Conservation (phyloP, 2,329 filamentous ascomycete species). For the Colletotrichum sp. region DNA sequence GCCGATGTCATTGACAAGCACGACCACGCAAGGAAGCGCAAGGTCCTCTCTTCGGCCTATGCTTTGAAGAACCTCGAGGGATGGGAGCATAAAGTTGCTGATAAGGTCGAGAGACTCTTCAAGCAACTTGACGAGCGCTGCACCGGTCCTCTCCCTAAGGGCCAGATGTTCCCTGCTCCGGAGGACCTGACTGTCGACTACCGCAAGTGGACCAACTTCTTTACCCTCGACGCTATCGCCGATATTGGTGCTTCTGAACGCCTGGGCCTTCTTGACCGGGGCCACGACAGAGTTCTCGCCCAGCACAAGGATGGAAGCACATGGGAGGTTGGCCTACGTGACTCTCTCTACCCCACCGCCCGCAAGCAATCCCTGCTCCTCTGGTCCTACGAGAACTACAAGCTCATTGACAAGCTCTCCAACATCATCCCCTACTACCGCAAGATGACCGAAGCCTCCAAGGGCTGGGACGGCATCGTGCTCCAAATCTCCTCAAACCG, state of each 20-base stretch:
- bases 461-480: slow-evolving; percentile 53
- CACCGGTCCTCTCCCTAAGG: slow-evolving; percentile 38
- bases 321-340: slow-evolving; percentile 51
- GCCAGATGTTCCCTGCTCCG: slow-evolving; percentile 26
- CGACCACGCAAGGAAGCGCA: slow-evolving; percentile 57
- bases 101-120: slow-evolving; percentile 52
- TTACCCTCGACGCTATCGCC: slow-evolving; percentile 61
- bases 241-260: slow-evolving; percentile 58
- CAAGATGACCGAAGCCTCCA: slow-evolving; percentile 40
- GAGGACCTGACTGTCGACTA: slow-evolving; percentile 54
- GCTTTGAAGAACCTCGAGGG: slow-evolving; percentile 58
- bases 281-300: slow-evolving; percentile 47
- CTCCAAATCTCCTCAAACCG: not conserved
- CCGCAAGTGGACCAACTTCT: slow-evolving; percentile 58
- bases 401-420: slow-evolving; percentile 48
- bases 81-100: slow-evolving; percentile 60
- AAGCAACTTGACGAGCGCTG: slow-evolving; percentile 46
- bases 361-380: slow-evolving; percentile 54
- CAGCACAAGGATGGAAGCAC: slow-evolving; percentile 49
- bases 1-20: slow-evolving; percentile 56
- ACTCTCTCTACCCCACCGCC: slow-evolving; percentile 55
- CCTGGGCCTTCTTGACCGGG: slow-evolving; percentile 56
- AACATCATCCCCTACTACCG: slow-evolving; percentile 51
- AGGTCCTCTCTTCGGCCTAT: slow-evolving; percentile 54
- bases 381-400: slow-evolving; percentile 58